Base-by-base conservation (phyloP, 2,329 filamentous ascomycete genomes). In the Colletotrichum ledebouriae region DNA sequence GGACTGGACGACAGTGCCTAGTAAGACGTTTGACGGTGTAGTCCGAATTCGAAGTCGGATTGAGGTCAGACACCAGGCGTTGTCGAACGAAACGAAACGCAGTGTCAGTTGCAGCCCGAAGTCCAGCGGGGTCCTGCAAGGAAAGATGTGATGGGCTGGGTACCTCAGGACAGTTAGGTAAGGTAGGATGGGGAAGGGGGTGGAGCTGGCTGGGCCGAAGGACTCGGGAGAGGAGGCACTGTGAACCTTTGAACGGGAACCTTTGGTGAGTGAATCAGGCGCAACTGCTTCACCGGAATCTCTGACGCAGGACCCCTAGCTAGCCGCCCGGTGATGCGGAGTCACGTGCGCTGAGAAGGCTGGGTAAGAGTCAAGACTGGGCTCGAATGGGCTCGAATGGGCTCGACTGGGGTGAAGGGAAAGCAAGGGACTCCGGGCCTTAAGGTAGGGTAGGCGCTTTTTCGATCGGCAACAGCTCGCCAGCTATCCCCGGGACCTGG, bases 331-430 rank as follows among this genome's bases (percentile, higher is more conserved):
- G 44, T 33, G 57, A 49, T 50, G 20, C 9, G 13, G 42, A 41
- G 53, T 67, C 65, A 67, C 65, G 65, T 67, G 65, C 22, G 17
- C 60, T 47, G 60, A 64, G 55, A 55, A 55, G 60, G 39, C 46
- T 46, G 33, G 64, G 53, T 53, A 46, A 29, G 17, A 17, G 17
- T 17, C 17, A 17, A 17, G 17, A 55, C 53, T 44, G 64, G 63
- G 59, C 42, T 59, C 29, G 47, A 60, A 29, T 39, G 39, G 57
- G 22, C 22, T 22, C 22, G 22, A 22, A 29, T 39, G 39, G 57
- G 22, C 22, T 22, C 22, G 22, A 22, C 22, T 22, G 22, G 22
- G 22, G 22, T 3, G 29, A 58, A 41, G 55, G 55, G n/a, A 34
- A 25, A 25, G 20, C 22, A 25, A 29, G n/a, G 47, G 47, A 15